Evolutionary conservation across 768 basidiomycete genomes (phyloP).

Genomic region (Tulasnella sp.): DNA sequence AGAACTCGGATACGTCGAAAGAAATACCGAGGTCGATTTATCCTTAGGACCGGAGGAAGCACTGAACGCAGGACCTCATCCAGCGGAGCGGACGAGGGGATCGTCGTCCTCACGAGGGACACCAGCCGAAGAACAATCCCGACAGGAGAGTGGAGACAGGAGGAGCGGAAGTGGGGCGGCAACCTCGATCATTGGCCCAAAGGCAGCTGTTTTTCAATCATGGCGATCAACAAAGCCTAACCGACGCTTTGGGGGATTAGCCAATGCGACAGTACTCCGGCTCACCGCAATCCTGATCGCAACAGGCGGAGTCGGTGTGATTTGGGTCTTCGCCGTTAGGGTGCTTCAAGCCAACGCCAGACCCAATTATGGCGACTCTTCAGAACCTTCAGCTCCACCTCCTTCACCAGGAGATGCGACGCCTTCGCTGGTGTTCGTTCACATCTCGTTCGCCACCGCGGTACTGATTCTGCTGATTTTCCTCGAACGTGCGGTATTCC

Average conservation of each 20-base stretch:
- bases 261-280: constrained; percentile 15
- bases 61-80: neutral
- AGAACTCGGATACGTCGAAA: neutral
- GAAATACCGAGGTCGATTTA: neutral
- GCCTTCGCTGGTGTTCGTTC: constrained; percentile 40
- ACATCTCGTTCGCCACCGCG: constrained; percentile 47
- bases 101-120: neutral
- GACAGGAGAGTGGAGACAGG: neutral
- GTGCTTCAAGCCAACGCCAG: constrained; percentile 14
- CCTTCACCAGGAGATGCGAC: constrained; percentile 9
- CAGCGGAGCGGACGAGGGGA: neutral
- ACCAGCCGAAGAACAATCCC: neutral
- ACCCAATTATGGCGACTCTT: neutral
- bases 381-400: neutral
- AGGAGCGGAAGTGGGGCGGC: neutral
- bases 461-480: constrained; percentile 45
- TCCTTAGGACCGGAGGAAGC: neutral
- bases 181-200: neutral
- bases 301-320: constrained; percentile 39
- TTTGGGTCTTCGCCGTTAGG: constrained; percentile 40
- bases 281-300: constrained; percentile 14
- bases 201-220: neutral
- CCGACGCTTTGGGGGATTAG: constrained; percentile 15
- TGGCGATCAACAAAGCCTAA: constrained; percentile 7
- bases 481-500: constrained; percentile 51